Conservation (phyloP, 2,329 filamentous ascomycete genomes). For the Mycosphaerella sp. region DNA sequence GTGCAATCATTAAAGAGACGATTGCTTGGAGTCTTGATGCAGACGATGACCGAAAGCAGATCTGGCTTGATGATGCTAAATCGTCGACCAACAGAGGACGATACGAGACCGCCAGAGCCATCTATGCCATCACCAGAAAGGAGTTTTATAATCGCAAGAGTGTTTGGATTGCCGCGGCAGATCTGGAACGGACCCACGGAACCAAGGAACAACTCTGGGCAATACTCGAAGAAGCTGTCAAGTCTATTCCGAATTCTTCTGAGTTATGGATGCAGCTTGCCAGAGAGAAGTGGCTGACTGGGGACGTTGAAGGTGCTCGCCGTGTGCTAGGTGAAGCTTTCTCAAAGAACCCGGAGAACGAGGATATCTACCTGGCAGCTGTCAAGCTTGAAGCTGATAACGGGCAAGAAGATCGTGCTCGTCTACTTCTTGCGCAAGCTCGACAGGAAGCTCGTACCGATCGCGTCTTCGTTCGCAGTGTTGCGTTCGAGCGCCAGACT, state of each 20-base stretch:
- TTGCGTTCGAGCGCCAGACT: slow-evolving; percentile 83
- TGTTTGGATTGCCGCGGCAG: slow-evolving; percentile 83
- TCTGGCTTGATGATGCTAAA: slow-evolving; percentile 91
- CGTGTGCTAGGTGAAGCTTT: slow-evolving; percentile 83
- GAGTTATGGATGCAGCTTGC: slow-evolving; percentile 94
- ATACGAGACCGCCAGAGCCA: slow-evolving; percentile 87
- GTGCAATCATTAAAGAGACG: slow-evolving; percentile 84
- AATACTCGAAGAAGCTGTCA: slow-evolving; percentile 85
- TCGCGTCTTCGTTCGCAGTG: slow-evolving; percentile 94
- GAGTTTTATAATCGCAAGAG: slow-evolving; percentile 84
- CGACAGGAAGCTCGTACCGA: slow-evolving; percentile 88
- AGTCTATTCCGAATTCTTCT: slow-evolving; percentile 85
- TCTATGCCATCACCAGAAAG: slow-evolving; percentile 83
- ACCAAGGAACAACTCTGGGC: slow-evolving; percentile 75
- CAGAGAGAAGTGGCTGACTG: slow-evolving; percentile 86
- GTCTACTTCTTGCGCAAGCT: slow-evolving; percentile 73
- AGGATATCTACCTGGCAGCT: slow-evolving; percentile 95
- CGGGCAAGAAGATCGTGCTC: slow-evolving; percentile 71
- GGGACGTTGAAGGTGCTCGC: slow-evolving; percentile 79
- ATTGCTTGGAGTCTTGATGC: slow-evolving; percentile 90
- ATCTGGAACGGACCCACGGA: slow-evolving; percentile 85
- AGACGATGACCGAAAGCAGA: slow-evolving; percentile 91
- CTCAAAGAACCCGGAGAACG: slow-evolving; percentile 91
- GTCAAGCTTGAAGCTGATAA: slow-evolving; percentile 95
- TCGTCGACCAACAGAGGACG: slow-evolving; percentile 71